phyloP scores from a whole-genome alignment of 306 rosid species.

The Crotalaria pallida region DNA sequence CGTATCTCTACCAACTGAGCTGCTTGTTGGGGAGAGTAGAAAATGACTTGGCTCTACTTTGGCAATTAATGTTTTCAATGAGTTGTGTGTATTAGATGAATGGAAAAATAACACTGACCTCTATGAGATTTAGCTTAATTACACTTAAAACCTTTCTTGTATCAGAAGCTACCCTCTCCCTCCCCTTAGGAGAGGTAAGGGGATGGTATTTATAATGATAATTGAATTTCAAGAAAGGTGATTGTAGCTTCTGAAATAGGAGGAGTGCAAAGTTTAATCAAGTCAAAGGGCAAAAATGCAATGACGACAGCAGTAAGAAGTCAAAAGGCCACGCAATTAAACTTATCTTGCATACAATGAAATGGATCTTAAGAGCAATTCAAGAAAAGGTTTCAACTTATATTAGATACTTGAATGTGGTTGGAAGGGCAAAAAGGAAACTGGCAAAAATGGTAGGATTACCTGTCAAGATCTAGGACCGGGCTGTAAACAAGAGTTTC shows the following conservation, averaged over 20 bases:
- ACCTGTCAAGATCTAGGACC: slow-evolving; percentile 93
- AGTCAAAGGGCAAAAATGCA: background rate
- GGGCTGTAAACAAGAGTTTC: slow-evolving; percentile 93
- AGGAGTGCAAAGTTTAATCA: too few species aligned
- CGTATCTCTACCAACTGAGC: too few species aligned
- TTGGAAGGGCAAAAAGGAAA: background rate
- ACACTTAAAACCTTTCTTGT: too few species aligned
- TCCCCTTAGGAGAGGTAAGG: too few species aligned
- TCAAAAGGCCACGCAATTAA: too few species aligned
- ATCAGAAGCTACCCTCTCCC: too few species aligned
- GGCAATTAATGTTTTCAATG: background rate
- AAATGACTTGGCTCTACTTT: background rate
- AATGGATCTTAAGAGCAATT: background rate
- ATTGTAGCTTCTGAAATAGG: too few species aligned
- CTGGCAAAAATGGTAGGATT: background rate
- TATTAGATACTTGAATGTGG: background rate
- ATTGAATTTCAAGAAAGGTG: too few species aligned
- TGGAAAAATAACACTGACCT: too few species aligned
- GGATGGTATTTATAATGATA: too few species aligned
- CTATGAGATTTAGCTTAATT: too few species aligned
- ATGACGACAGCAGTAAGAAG: background rate
- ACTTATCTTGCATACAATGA: background rate
- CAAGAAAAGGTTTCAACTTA: background rate
- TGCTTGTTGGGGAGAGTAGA: too few species aligned
- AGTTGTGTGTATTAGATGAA: background rate